phyloP scores from a whole-genome alignment of 2,329 filamentous ascomycete species.

The Endothia cerciana region DNA sequence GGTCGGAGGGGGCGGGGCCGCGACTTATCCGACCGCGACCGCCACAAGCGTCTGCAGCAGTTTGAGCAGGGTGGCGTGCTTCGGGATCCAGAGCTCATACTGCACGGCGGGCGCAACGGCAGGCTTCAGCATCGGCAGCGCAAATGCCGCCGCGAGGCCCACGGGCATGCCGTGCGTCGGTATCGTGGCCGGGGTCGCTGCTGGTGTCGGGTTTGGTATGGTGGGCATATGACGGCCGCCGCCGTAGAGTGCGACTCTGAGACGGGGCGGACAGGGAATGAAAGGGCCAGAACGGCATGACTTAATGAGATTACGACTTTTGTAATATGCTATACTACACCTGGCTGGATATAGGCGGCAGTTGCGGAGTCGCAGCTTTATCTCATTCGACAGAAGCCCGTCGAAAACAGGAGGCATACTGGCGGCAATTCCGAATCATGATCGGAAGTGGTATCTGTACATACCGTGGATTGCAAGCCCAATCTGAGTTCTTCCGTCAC shows the following conservation, averaged over 20 bases:
- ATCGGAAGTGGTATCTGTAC: neutral
- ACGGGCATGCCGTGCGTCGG: conserved; percentile 33
- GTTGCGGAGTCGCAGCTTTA: neutral
- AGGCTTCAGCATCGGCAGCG: conserved; percentile 35
- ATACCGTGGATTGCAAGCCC: neutral
- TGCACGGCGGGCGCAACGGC: conserved; percentile 41
- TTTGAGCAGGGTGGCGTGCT: conserved; percentile 57
- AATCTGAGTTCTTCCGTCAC: neutral
- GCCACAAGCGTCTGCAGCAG: conserved; percentile 61
- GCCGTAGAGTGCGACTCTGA: neutral
- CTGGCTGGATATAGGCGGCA: neutral
- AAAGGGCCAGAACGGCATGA: neutral
- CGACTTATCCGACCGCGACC: conserved; percentile 44
- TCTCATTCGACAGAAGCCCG: neutral
- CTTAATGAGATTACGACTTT: neutral
- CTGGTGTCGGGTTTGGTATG: conserved; percentile 30
- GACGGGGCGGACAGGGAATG: neutral
- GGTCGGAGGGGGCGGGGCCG: conserved; percentile 42
- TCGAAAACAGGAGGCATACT: neutral
- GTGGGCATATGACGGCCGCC: conserved; percentile 21
- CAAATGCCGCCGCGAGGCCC: conserved; percentile 34
- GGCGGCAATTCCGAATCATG: neutral
- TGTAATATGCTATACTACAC: neutral
- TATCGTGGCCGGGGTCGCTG: conserved; percentile 34
- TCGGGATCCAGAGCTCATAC: conserved; percentile 45